Conservation (phyloP, 1,284 basidiomycete genomes). For the Cryptococcus sp. region DNA sequence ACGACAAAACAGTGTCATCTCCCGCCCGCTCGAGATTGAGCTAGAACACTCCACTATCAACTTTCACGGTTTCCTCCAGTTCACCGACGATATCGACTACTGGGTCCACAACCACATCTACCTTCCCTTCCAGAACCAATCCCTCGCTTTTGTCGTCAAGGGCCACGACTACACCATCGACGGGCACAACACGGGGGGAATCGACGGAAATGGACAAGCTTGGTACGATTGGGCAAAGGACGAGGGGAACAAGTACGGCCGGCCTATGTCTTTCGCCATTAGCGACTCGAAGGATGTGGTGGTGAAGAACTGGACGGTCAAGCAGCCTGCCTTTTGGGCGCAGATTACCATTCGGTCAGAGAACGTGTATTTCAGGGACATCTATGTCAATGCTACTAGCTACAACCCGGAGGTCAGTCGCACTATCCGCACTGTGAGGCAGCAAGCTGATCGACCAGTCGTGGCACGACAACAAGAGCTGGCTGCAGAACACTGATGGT, state of each 20-base stretch:
- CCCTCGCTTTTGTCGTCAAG: conserved; percentile 60
- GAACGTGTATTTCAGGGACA: conserved; percentile 42
- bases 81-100: conserved; percentile 55
- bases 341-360: conserved; percentile 54
- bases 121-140: conserved; percentile 56
- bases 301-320: conserved; percentile 54
- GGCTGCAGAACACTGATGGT: conserved; percentile 56
- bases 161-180: conserved; percentile 57
- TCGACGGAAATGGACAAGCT: conserved; percentile 58
- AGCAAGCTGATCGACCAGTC: conserved; percentile 1
- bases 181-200: conserved; percentile 56
- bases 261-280: conserved; percentile 58
- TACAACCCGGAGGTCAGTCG: conserved; percentile 48
- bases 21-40: conserved; percentile 23
- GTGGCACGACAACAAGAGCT: conserved; percentile 20
- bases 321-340: conserved; percentile 61
- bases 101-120: conserved; percentile 57
- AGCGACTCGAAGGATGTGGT: conserved; percentile 50
- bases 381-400: conserved; percentile 61
- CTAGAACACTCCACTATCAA: conserved; percentile 53
- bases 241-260: conserved; percentile 48
- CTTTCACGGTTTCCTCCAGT: conserved; percentile 56
- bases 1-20: conserved; percentile 3
- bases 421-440: background rate
- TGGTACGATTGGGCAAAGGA: conserved; percentile 54